Base-by-base conservation (phyloP, 2,329 filamentous ascomycete genomes). In the Trichoderma sp. region DNA sequence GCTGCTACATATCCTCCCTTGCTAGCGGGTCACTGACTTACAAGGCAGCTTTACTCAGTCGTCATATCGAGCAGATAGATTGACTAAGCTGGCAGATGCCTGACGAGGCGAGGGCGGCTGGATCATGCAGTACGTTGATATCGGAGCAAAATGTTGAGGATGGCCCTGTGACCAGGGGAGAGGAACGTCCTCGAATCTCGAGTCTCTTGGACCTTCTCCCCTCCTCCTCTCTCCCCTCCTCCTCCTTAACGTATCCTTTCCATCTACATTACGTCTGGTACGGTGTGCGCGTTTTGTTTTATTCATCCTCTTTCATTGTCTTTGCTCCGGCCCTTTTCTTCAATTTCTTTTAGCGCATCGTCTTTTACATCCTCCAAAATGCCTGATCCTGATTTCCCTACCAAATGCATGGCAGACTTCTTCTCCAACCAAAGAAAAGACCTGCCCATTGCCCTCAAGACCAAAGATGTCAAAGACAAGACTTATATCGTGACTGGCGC, bases 401-500 rank as follows among this genome's bases (percentile, higher is more conserved):
- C 21, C 24, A 71, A 75, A n/a, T 38, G 41, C n/a, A 12, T 38
- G 31, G 29, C 56, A 11, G 73, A 75, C 11, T 64, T 75, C 50
- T 9, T 50, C 18, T 4, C 45, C 8, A 73, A 63, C 38, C 75
- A 76, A 56, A 9, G 18, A 18, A 68, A 74, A 1, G 21, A 74
- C 4, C 45, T 76, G 4, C 75, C 75, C 27, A 24, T 76, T 31
- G 41, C 62, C 5, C 62, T 74, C 16, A 56, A 35, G 3, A 7
- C 45, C 5, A 41, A 75, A 41, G 56, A 69, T 7, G 69, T 66
- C 27, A 75, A 64, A n/a, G 75, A 60, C 64, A 75, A 75, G 33
- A 75, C 72, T 6, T 75, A 64, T 53, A 82, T 88, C 29, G 78
- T 88, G 45, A 88, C 86, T 0, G 86, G 86, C n/a, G 82, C 83